phyloP scores from a whole-genome alignment of 2,329 filamentous ascomycete genomes.

The Malbranchea zuffiana region DNA sequence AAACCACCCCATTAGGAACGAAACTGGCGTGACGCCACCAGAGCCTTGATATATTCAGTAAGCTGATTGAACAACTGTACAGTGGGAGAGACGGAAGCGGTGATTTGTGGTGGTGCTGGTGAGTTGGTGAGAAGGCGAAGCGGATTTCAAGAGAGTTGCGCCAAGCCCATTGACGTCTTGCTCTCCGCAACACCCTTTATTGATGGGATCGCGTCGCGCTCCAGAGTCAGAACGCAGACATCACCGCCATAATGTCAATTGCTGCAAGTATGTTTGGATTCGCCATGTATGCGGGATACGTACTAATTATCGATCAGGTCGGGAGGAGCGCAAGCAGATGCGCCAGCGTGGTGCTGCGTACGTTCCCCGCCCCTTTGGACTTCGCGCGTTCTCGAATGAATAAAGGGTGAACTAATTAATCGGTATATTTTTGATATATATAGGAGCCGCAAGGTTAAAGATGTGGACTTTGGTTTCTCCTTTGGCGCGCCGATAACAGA shows the following conservation, averaged over 20 bases:
- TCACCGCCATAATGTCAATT: constrained; percentile 19
- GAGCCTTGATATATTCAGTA: no score
- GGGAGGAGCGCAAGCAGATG: constrained; percentile 46
- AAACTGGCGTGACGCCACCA: neutral
- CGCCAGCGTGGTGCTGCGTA: constrained; percentile 49
- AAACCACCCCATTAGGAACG: constrained; percentile 51
- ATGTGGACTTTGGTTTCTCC: constrained; percentile 42
- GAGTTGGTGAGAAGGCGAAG: neutral
- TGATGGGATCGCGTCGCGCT: no score
- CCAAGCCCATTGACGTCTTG: constrained; percentile 6
- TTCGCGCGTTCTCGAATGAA: neutral
- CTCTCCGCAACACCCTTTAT: neutral
- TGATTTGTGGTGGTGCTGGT: neutral
- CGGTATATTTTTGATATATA: constrained; percentile 6
- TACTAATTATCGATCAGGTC: constrained; percentile 26
- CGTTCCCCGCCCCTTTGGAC: constrained; percentile 20
- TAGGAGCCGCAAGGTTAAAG: constrained; percentile 39
- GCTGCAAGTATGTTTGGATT: constrained; percentile 27
- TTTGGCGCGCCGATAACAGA: constrained; percentile 33
- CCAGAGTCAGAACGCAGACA: constrained; percentile 11
- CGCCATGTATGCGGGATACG: neutral
- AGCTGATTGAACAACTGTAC: no score
- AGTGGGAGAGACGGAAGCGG: neutral
- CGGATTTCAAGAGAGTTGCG: neutral
- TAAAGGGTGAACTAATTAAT: constrained; percentile 8